Evolutionary conservation across 129 eudicot genomes (phyloP), one percentile per base, ranked within the genome.

Genomic region (Flaveria linearis): DNA sequence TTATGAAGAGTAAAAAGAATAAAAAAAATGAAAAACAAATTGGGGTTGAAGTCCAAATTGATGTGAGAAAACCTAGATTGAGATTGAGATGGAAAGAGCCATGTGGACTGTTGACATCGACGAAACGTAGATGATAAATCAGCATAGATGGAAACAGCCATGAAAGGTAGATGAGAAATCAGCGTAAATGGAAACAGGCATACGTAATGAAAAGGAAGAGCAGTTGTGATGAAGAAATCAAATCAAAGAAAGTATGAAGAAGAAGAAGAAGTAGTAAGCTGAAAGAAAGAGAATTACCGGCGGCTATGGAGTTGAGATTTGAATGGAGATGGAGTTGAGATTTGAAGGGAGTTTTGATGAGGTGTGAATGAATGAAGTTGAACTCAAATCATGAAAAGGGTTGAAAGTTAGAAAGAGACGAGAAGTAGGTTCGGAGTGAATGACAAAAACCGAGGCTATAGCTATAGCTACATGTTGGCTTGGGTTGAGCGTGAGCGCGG

Each of bases 401-500:
- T 20, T 20, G 22, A 20, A 20, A 20, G 22, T 20, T 20, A 0
- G 22, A 20, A 20, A 20, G 22, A 20, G 22, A 20, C 22, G 22
- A 20, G 22, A 20, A 20, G 22, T 20, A 20, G 22, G 22, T 20
- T 36, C 7, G 7, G 41, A 36, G 8, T 36, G 6, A 5, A 0
- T 36, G 41, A 36, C 41, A 5, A 36, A 0, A 36, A 36, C 41
- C 41, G 41, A 36, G 41, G 41, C 41, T 36, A 36, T 1, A 39
- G 83, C 72, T 47, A 20, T 20, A 20, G 22, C 22, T 20, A 20
- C 70, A 25, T 65, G 62, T 33, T 23, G 39, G 83, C 68, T 64
- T 72, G 9, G 83, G 74, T 63, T 63, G 83, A 72, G 39, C 4
- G 56, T 26, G 49, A 65, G 78, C 83, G 83, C 83, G 83, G 78